A percentile compares a stretch with the other conserved stretches of the same genome.
Conservation (phyloP, 768 basidiomycete species). For the Agaricus subrufescens region DNA sequence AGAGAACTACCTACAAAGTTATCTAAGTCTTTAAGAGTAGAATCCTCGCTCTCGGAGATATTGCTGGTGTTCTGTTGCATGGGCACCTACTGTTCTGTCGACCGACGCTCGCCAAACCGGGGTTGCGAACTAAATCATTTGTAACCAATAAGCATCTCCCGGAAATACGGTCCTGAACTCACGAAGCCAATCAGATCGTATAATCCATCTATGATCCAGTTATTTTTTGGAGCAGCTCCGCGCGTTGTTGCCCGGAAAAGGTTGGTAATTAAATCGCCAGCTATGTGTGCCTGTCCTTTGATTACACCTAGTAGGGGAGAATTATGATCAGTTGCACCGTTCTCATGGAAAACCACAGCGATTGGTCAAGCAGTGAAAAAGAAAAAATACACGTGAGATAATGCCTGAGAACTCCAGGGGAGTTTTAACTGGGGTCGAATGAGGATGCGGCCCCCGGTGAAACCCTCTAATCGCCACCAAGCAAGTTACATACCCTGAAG, state of each 20-base stretch:
- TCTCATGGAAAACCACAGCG: not conserved
- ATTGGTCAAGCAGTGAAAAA: not conserved
- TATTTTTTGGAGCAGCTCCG: constrained; percentile 58
- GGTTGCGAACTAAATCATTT: constrained; percentile 35
- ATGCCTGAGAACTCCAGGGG: too few species aligned
- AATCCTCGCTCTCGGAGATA: constrained; percentile 43
- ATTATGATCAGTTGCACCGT: not conserved
- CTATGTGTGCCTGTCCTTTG: constrained; percentile 69
- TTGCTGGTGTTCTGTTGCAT: constrained; percentile 40
- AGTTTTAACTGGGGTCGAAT: not conserved
- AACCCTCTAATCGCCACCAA: not conserved
- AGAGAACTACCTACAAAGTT: not conserved
- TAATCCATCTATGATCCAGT: constrained; percentile 51
- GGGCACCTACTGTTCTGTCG: constrained; percentile 40
- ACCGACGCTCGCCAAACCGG: constrained; percentile 51
- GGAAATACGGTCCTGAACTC: constrained; percentile 16
- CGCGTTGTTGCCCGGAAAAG: constrained; percentile 67
- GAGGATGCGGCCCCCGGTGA: not conserved
- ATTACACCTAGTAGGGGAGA: constrained; percentile 49
- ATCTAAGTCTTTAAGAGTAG: constrained; percentile 20
- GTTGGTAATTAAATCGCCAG: constrained; percentile 61
- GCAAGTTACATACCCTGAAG: constrained; percentile 45
- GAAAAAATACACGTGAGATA: not conserved
- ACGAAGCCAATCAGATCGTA: constrained; percentile 44
- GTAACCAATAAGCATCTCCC: constrained; percentile 2